These are phyloP conservation scores for Blastosporella zonata DNA, from an alignment of 1,284 basidiomycete species.

Conservation along the genomic window DNA sequence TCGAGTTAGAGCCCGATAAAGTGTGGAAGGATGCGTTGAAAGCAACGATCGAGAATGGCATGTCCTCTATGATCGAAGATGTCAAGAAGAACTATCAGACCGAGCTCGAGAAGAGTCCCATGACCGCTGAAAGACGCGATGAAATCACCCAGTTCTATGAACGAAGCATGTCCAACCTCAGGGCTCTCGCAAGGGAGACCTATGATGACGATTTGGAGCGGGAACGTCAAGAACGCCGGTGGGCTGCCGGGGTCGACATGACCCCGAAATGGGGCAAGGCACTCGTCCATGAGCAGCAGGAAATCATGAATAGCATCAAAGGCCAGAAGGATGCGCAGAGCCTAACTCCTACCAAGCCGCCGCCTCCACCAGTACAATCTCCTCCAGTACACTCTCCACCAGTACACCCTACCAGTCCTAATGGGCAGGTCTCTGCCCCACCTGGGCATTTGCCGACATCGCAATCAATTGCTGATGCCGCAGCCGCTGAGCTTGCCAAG, in stretches of 20 bases:
- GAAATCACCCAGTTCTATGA: conserved; percentile 36
- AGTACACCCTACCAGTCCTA: neutral
- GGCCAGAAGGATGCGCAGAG: conserved; percentile 13
- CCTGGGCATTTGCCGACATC: neutral
- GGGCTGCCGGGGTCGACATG: conserved; percentile 35
- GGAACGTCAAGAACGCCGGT: conserved; percentile 41
- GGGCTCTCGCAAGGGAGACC: conserved; percentile 37
- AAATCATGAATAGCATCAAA: conserved; percentile 36
- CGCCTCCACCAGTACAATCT: neutral
- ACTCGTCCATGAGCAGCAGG: conserved; percentile 40
- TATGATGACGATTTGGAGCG: conserved; percentile 37
- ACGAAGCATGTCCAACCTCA: conserved; percentile 37
- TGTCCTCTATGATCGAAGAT: conserved; percentile 45
- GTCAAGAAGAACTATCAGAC: conserved; percentile 41
- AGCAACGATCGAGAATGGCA: conserved; percentile 40
- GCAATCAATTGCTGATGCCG: neutral
- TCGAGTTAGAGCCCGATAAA: conserved; percentile 50
- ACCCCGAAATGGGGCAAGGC: conserved; percentile 34
- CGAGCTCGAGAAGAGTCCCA: conserved; percentile 32
- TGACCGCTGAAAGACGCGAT: conserved; percentile 27
- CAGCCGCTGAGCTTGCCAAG: conserved; percentile 3
- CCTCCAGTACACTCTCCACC: neutral
- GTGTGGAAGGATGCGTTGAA: conserved; percentile 47
- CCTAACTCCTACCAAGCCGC: conserved; percentile 8
- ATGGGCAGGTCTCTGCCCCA: neutral